Evolutionary conservation across 2,329 filamentous ascomycete species (phyloP).

Genomic region (Fusarium nisikadoi): DNA sequence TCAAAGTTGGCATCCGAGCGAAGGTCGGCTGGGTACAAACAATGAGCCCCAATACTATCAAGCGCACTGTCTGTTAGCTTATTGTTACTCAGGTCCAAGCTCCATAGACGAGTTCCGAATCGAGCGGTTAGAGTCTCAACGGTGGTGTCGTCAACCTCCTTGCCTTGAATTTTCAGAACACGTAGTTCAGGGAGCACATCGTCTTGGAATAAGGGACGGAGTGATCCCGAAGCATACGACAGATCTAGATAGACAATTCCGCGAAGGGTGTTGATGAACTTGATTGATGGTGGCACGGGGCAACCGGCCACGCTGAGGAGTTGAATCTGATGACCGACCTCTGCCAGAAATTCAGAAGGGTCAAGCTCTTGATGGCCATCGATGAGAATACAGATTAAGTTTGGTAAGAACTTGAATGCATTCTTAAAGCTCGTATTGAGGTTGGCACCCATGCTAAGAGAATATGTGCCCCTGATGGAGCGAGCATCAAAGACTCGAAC

Average conservation of each 20-base stretch:
- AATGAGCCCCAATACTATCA: constrained; percentile 43
- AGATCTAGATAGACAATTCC: constrained; percentile 64
- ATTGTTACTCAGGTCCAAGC: constrained; percentile 65
- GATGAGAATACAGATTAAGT: constrained; percentile 58
- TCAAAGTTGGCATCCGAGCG: constrained; percentile 53
- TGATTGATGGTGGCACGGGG: constrained; percentile 52
- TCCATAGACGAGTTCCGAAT: constrained; percentile 62
- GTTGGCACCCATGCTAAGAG: constrained; percentile 52
- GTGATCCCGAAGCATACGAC: constrained; percentile 60
- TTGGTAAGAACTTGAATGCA: constrained; percentile 55
- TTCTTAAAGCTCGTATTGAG: constrained; percentile 53
- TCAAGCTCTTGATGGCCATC: constrained; percentile 60
- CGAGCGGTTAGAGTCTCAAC: constrained; percentile 46
- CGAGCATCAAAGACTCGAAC: constrained; percentile 62
- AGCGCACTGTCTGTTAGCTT: constrained; percentile 60
- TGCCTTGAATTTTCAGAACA: constrained; percentile 61
- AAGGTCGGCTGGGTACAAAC: constrained; percentile 49
- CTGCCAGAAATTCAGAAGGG: constrained; percentile 49
- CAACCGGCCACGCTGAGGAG: constrained; percentile 60
- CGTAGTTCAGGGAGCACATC: constrained; percentile 58
- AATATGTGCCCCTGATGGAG: constrained; percentile 52
- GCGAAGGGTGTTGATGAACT: constrained; percentile 54
- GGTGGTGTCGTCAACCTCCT: constrained; percentile 57
- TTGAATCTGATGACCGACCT: constrained; percentile 20
- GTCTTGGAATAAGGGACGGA: constrained; percentile 50